Conservation (phyloP, 1,284 basidiomycete species). For the Ceratobasidium sp. region DNA sequence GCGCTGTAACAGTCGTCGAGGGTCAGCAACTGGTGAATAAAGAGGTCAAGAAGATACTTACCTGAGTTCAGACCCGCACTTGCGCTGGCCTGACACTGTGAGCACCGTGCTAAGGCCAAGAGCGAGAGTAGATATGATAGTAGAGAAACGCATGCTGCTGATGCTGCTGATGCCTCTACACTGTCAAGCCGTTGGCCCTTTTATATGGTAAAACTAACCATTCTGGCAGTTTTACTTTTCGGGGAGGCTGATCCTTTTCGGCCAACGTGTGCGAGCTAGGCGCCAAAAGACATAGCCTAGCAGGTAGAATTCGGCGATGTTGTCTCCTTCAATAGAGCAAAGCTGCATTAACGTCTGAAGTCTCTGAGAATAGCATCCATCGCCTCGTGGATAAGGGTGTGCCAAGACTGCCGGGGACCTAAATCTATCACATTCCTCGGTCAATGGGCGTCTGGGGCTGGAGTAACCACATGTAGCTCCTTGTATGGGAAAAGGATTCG, state of each 20-base stretch:
- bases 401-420: background rate
- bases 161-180: conserved; percentile 2
- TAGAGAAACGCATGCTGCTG: conserved; percentile 18
- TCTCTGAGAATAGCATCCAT: background rate
- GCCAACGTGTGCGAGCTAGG: background rate
- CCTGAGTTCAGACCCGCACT: conserved; percentile 15
- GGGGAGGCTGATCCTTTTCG: conserved; percentile 20
- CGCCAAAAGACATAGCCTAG: conserved; percentile 8
- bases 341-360: background rate
- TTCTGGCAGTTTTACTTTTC: background rate
- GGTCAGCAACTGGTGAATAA: background rate
- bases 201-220: background rate
- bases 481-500: background rate
- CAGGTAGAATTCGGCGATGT: background rate
- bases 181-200: background rate
- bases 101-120: conserved; percentile 13
- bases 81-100: conserved; percentile 2
- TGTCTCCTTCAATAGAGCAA: background rate
- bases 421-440: background rate
- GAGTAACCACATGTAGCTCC: too few relatives aligned
- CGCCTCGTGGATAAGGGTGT: background rate
- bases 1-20: conserved; percentile 6
- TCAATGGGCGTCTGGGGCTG: background rate
- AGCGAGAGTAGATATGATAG: conserved; percentile 5
- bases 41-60: background rate